Evolutionary conservation across 2,329 filamentous ascomycete genomes (phyloP).

Genomic region (Xylaria multiplex): DNA sequence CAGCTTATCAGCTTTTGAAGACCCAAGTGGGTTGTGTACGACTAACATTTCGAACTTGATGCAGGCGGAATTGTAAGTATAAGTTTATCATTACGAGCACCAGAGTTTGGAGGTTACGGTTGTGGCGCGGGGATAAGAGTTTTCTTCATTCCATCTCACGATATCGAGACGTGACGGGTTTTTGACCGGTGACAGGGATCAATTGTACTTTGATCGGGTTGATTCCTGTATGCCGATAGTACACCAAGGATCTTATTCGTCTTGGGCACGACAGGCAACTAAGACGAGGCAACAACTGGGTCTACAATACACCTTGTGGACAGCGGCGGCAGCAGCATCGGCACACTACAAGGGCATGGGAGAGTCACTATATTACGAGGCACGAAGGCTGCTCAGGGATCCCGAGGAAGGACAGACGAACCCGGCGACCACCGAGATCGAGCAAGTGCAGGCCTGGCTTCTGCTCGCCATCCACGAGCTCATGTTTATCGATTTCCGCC

Average conservation of each 20-base stretch:
- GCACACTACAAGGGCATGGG: conserved; percentile 25
- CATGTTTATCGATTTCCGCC: conserved; percentile 48
- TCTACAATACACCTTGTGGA: conserved; percentile 29
- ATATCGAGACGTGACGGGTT: background rate
- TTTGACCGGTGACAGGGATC: conserved; percentile 16
- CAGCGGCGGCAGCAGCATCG: conserved; percentile 21
- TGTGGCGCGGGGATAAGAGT: background rate
- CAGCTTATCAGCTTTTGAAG: conserved; percentile 18
- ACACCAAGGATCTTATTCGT: conserved; percentile 24
- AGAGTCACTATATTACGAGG: conserved; percentile 21
- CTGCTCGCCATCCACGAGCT: conserved; percentile 52
- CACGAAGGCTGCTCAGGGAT: conserved; percentile 18
- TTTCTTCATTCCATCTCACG: background rate
- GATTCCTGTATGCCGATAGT: conserved; percentile 25
- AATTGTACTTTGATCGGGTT: conserved; percentile 27
- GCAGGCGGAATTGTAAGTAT: conserved; percentile 27
- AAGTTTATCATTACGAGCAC: background rate
- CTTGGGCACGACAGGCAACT: conserved; percentile 21
- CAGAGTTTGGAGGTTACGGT: background rate
- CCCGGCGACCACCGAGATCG: conserved; percentile 36
- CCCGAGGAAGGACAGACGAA: conserved; percentile 7
- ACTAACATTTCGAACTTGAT: conserved; percentile 24
- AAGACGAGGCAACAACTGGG: conserved; percentile 24
- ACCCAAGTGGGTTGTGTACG: conserved; percentile 17
- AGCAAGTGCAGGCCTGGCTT: conserved; percentile 52